Percentiles rank a stretch among this genome's conserved stretches.
Conservation (phyloP, 768 basidiomycete species). For the Cytidiella melzeri region DNA sequence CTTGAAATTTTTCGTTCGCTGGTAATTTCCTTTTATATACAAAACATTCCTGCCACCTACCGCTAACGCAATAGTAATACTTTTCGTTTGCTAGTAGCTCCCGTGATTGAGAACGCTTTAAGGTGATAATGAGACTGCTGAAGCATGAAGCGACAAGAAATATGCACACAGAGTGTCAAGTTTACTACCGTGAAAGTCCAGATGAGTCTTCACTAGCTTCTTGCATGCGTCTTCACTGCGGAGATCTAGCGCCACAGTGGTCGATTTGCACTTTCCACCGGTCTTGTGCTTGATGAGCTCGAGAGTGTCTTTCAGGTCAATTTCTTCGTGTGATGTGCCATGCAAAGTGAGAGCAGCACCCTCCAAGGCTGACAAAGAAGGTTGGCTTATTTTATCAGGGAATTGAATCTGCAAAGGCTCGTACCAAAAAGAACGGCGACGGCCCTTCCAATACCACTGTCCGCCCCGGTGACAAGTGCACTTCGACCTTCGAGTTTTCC, state of each 20-base stretch:
- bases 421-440: conserved; percentile 35
- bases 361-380: conserved; percentile 23
- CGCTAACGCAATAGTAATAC: too few species aligned
- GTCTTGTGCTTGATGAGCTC: conserved; percentile 35
- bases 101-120: conserved; percentile 38
- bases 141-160: too few species aligned
- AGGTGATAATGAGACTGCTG: too few species aligned
- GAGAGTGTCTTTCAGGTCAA: conserved; percentile 34
- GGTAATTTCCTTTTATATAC: too few species aligned
- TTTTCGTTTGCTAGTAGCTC: conserved; percentile 34
- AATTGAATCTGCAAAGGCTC: too few species aligned
- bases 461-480: conserved; percentile 44
- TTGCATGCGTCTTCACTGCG: conserved; percentile 32
- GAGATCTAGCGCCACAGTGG: conserved; percentile 33
- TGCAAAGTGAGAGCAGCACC: conserved; percentile 31
- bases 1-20: too few species aligned
- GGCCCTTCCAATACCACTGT: conserved; percentile 42
- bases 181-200: conserved; percentile 27
- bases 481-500: conserved; percentile 43
- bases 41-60: too few species aligned
- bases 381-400: not conserved
- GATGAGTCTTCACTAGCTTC: conserved; percentile 33
- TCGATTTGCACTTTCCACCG: conserved; percentile 30
- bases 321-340: conserved; percentile 28
- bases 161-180: conserved; percentile 34